These are phyloP conservation scores for Strombidium stylifer DNA, from an alignment of 73 alveolate genomes.

Conservation along the genomic window DNA sequence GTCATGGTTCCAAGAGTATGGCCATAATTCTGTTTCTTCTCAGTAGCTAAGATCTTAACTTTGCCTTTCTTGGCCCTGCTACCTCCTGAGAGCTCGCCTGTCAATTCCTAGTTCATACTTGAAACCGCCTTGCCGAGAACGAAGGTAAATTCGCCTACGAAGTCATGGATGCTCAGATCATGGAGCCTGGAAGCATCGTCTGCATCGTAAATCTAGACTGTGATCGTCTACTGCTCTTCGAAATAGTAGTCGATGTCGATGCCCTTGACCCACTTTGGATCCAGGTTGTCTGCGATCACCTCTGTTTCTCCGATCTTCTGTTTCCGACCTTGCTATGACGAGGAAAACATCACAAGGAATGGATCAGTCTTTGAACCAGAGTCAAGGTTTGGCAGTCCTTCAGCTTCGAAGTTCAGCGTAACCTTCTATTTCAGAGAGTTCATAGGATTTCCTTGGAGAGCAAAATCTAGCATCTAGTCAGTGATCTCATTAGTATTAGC, in stretches of 20 bases:
- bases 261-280: conserved; percentile 72
- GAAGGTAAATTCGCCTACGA: conserved; percentile 66
- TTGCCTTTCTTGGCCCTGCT: conserved; percentile 20
- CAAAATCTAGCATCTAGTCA: background rate
- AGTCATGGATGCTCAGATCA: conserved; percentile 45
- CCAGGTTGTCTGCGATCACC: conserved; percentile 67
- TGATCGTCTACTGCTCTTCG: conserved; percentile 65
- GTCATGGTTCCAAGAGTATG: conserved; percentile 23
- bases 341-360: background rate
- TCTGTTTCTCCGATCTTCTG: conserved; percentile 79
- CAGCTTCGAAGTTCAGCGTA: conserved; percentile 59
- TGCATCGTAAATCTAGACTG: conserved; percentile 59
- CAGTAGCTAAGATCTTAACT: conserved; percentile 9
- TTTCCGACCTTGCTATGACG: conserved; percentile 52
- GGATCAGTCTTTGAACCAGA: conserved; percentile 25
- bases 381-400: conserved; percentile 55
- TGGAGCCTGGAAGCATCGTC: conserved; percentile 60
- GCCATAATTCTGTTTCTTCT: background rate
- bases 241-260: conserved; percentile 66
- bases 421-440: conserved; percentile 63
- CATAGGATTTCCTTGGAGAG: conserved; percentile 15
- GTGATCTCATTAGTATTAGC: conserved; percentile 30
- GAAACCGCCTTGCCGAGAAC: conserved; percentile 67
- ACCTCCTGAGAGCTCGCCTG: conserved; percentile 47
- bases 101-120: conserved; percentile 33